Base-by-base conservation (phyloP, 2,329 filamentous ascomycete species). In the Lasiodiplodia citricola region DNA sequence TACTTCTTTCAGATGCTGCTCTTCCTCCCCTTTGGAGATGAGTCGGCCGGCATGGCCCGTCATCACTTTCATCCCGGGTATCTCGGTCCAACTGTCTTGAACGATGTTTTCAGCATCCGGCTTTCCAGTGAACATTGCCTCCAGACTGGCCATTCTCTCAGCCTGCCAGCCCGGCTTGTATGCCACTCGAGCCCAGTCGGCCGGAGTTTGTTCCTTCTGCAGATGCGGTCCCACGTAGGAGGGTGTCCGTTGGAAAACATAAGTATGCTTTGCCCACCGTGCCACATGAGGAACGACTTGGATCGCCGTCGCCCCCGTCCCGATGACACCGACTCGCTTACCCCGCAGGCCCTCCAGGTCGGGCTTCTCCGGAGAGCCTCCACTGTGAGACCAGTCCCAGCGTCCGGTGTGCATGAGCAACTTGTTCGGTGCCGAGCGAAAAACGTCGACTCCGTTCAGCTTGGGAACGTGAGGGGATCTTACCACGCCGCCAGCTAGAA, bases 111-210 rank as follows among this genome's bases (percentile, higher is more conserved):
- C 44, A 47, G 44, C 44, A n/a, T n/a, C 44, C 44, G 44, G 44
- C 16, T 47, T 4, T 47, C 44, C 44, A 5, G 44, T 47, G 44
- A n/a, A 47, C 44, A 47, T 47, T 47, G 44, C 44, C 4, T 47
- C 44, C 5, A 47, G 16, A 47, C 44, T 47, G 44, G 44, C 44
- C 13, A 47, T 47, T 2, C 44, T 2, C 44, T 47, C 44, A 0
- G 1, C 10, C 44, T 47, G 44, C 44, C 44, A 47, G 44, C 44
- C 44, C 44, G 44, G 44, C n/a, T 47, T 16, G 72, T 71, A 70
- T 86, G 84, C 87, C 87, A 89, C 5, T 86, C 3, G 74, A 67
- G 8, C 73, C 71, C 62, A 84, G 78, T 16, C 73, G 78, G 10
- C 83, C 44, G 14, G 44, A 11, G 44, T 47, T 47, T 2, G 10